phyloP scores from a whole-genome alignment of 2,329 filamentous ascomycete species.

The Xylaria sp. region DNA sequence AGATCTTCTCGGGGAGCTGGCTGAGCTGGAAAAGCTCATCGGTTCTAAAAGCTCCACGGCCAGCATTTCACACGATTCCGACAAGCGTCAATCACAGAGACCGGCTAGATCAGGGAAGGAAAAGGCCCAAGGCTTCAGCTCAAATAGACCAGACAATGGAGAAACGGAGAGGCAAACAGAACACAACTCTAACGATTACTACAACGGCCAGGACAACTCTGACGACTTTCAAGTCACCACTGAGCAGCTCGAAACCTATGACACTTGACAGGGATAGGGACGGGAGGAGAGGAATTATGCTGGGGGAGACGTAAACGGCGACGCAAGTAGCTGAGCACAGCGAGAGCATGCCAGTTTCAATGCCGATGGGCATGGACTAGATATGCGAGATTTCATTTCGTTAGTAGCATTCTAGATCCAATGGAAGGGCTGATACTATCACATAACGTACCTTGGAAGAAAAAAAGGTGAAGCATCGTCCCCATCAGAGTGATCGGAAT shows the following conservation, averaged over 20 bases:
- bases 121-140: neutral
- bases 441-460: slow-evolving; percentile 43
- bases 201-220: neutral
- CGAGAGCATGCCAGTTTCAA: neutral
- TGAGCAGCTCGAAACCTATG: neutral
- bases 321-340: neutral
- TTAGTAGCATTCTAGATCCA: slow-evolving; percentile 42
- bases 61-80: slow-evolving; percentile 28
- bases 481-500: slow-evolving; percentile 92
- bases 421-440: slow-evolving; percentile 19
- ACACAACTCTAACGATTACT: neutral
- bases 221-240: neutral
- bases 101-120: neutral
- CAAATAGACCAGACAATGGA: neutral
- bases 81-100: slow-evolving; percentile 12
- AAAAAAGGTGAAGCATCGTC: slow-evolving; percentile 70
- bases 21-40: slow-evolving; percentile 35
- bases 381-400: slow-evolving; percentile 16
- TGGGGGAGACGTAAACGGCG: neutral
- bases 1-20: slow-evolving; percentile 36
- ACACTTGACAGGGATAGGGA: neutral
- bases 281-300: neutral
- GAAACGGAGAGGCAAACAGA: neutral
- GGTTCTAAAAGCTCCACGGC: slow-evolving; percentile 28
- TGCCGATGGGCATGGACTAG: neutral